Evolutionary conservation across 768 basidiomycete species (phyloP).

Genomic region (Suillus spraguei): DNA sequence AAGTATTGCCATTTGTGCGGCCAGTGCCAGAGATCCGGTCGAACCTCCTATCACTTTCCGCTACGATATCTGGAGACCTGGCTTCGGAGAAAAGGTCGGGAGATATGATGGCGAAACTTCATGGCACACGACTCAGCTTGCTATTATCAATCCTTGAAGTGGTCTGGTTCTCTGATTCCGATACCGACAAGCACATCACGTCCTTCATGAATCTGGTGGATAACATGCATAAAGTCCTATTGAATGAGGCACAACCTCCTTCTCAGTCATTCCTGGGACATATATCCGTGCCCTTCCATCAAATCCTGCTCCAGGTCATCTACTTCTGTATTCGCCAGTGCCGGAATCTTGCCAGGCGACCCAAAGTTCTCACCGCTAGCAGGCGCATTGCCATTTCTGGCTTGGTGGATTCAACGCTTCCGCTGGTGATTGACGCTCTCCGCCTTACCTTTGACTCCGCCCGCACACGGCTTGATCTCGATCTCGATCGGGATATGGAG

Average conservation of each 20-base stretch:
- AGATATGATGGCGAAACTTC: conserved; percentile 83
- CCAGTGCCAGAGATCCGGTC: conserved; percentile 54
- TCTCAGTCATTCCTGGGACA: conserved; percentile 70
- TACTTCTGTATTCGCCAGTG: conserved; percentile 76
- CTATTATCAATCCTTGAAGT: conserved; percentile 80
- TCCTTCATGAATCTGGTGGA: conserved; percentile 63
- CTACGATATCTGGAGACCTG: conserved; percentile 66
- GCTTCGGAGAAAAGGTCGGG: conserved; percentile 72
- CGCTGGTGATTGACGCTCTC: conserved; percentile 68
- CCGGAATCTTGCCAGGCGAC: conserved; percentile 48
- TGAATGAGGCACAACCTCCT: conserved; percentile 76
- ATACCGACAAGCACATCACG: conserved; percentile 54
- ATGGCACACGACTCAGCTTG: conserved; percentile 72
- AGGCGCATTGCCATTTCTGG: conserved; percentile 61
- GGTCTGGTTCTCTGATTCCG: conserved; percentile 68
- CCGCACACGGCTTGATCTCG: conserved; percentile 53
- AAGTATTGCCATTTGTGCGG: conserved; percentile 64
- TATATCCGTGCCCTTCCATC: conserved; percentile 73
- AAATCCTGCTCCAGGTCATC: conserved; percentile 73
- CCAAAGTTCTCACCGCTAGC: conserved; percentile 57
- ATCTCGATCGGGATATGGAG: conserved; percentile 81
- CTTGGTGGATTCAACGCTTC: conserved; percentile 63
- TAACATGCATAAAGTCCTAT: conserved; percentile 64
- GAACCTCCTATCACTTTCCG: conserved; percentile 56
- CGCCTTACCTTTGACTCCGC: conserved; percentile 69